These are phyloP conservation scores for Cylindrotheca closterium DNA, from an alignment of 108 stramenopile genomes.

Conservation along the genomic window DNA sequence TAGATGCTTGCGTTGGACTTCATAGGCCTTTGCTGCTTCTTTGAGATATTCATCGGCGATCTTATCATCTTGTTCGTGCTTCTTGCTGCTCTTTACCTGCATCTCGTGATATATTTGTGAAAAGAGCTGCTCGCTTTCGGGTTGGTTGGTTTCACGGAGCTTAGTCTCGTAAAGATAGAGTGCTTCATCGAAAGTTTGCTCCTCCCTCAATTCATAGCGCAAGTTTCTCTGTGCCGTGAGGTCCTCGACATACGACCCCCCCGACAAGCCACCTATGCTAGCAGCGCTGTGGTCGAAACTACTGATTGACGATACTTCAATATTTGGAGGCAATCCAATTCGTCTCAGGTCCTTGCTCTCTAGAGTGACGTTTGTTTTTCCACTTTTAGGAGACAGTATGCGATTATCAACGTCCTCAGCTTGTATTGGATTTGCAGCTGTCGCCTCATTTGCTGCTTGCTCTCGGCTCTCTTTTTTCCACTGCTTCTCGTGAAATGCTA, in stretches of 20 bases:
- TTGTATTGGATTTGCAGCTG: background rate
- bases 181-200: constrained; percentile 31
- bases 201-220: constrained; percentile 14
- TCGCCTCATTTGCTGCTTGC: background rate
- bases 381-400: background rate
- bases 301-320: background rate
- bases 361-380: background rate
- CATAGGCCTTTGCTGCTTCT: background rate
- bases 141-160: constrained; percentile 7
- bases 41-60: constrained; percentile 16
- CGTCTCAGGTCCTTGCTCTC: constrained; percentile 8
- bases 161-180: constrained; percentile 15
- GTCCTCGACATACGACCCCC: constrained; percentile 18
- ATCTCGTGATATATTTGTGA: constrained; percentile 12
- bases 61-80: background rate
- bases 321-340: constrained; percentile 15
- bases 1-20: constrained; percentile 2
- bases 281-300: constrained; percentile 5
- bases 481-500: background rate
- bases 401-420: background rate
- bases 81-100: constrained; percentile 12
- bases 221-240: constrained; percentile 7
- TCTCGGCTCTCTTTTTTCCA: constrained; percentile 5
- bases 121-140: constrained; percentile 16
- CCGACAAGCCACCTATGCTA: constrained; percentile 8